Conservation (phyloP, 2,329 filamentous ascomycete species). For the Pseudocercospora vitis region DNA sequence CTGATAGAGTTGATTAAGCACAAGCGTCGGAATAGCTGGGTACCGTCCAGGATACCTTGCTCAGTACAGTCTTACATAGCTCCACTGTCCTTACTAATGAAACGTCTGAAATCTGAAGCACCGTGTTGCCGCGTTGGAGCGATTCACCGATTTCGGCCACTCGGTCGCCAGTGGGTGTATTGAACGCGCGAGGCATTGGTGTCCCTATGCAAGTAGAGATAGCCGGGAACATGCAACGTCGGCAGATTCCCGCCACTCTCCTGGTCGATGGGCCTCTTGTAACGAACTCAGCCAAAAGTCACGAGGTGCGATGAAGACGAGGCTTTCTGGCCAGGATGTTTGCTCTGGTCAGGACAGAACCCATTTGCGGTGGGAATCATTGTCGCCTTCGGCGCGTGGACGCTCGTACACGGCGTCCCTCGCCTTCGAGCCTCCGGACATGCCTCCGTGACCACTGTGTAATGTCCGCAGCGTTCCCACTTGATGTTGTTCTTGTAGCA, state of each 20-base stretch:
- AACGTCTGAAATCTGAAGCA: too few species aligned
- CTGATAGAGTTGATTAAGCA: not conserved
- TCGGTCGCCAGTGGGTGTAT: too few species aligned
- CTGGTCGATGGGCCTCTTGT: too few species aligned
- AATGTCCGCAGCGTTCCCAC: slow-evolving; percentile 27
- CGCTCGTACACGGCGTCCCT: slow-evolving; percentile 21
- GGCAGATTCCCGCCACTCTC: too few species aligned
- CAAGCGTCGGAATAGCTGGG: not conserved
- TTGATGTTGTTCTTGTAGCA: slow-evolving; percentile 23
- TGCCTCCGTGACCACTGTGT: slow-evolving; percentile 21
- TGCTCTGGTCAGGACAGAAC: slow-evolving; percentile 22
- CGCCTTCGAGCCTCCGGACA: slow-evolving; percentile 21
- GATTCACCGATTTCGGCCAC: too few species aligned
- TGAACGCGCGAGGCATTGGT: too few species aligned
- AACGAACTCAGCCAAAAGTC: slow-evolving; percentile 15
- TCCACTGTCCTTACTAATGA: too few species aligned
- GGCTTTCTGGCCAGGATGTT: slow-evolving; percentile 17
- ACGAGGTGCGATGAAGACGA: slow-evolving; percentile 10
- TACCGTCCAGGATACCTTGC: not conserved
- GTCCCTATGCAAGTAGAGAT: too few species aligned
- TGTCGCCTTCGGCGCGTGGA: slow-evolving; percentile 24
- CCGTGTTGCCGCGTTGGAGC: too few species aligned
- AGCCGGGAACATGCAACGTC: too few species aligned
- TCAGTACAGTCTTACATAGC: not conserved
- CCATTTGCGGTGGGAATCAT: slow-evolving; percentile 16